Conservation (phyloP, 768 basidiomycete species). For the Boletus reticulatus region DNA sequence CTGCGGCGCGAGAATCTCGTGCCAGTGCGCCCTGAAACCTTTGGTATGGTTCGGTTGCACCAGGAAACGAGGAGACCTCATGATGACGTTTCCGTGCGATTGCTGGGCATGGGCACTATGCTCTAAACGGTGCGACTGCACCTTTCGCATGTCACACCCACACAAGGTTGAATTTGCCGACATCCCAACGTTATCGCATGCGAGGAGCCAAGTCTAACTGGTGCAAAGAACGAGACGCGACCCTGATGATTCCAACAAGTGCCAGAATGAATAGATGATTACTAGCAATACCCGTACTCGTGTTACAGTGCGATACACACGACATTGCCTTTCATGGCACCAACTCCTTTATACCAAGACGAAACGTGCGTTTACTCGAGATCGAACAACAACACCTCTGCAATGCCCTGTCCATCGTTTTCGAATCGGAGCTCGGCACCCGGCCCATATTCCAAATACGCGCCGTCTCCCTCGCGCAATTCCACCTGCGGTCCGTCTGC, state of each 20-base stretch:
- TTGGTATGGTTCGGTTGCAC: too few species aligned
- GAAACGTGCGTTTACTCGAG: slow-evolving; percentile 42
- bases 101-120: too few species aligned
- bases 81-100: too few species aligned
- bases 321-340: neutral
- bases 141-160: neutral
- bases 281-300: neutral
- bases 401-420: slow-evolving; percentile 63
- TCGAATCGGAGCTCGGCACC: slow-evolving; percentile 40
- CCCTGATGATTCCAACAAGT: neutral
- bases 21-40: neutral
- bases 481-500: slow-evolving; percentile 43
- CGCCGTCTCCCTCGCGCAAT: slow-evolving; percentile 85
- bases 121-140: too few species aligned
- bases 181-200: neutral
- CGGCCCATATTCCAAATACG: slow-evolving; percentile 58
- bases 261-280: slow-evolving; percentile 6
- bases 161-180: neutral
- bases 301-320: neutral
- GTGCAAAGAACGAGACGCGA: neutral
- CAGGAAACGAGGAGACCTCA: too few species aligned
- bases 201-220: neutral
- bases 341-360: neutral
- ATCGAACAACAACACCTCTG: slow-evolving; percentile 82
- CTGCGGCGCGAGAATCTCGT: too few species aligned